These are phyloP conservation scores for Paxillus involutus DNA, from an alignment of 768 basidiomycete species.

Conservation along the genomic window DNA sequence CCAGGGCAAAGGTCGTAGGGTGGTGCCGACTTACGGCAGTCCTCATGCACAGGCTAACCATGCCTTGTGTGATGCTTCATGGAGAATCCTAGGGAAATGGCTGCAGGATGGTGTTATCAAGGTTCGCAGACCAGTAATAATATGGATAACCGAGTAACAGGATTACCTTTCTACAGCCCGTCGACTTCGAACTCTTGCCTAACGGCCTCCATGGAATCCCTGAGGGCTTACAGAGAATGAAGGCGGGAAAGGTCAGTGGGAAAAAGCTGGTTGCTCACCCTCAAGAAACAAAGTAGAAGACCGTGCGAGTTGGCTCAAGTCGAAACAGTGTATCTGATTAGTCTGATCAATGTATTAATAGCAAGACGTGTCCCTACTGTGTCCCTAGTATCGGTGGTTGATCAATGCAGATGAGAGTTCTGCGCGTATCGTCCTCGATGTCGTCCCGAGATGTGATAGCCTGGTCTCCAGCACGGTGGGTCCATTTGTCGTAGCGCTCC, in stretches of 20 bases:
- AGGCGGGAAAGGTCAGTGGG: slow-evolving; percentile 39
- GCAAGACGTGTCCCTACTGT: neutral
- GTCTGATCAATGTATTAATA: neutral
- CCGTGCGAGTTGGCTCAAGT: neutral
- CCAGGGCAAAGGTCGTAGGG: slow-evolving; percentile 16
- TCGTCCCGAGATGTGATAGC: neutral
- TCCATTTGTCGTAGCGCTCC: neutral
- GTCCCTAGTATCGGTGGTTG: neutral
- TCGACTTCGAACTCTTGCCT: slow-evolving; percentile 40
- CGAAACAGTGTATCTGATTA: slow-evolving; percentile 1
- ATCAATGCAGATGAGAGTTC: neutral
- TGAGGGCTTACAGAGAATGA: slow-evolving; percentile 36
- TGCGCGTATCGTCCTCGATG: neutral
- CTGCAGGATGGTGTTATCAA: slow-evolving; percentile 25
- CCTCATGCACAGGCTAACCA: slow-evolving; percentile 21
- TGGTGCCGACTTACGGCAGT: slow-evolving; percentile 23
- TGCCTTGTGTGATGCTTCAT: slow-evolving; percentile 12
- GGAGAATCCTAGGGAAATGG: slow-evolving; percentile 25
- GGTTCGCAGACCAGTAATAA: slow-evolving; percentile 5
- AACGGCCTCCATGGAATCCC: slow-evolving; percentile 39
- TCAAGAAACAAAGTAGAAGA: slow-evolving; percentile 31
- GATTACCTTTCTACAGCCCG: slow-evolving; percentile 30
- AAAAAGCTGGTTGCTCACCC: slow-evolving; percentile 44
- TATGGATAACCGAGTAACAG: neutral
- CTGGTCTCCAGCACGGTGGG: neutral